These are phyloP conservation scores for Aspergillus haitiensis DNA, from an alignment of 495 filamentous ascomycete species.

Conservation along the genomic window DNA sequence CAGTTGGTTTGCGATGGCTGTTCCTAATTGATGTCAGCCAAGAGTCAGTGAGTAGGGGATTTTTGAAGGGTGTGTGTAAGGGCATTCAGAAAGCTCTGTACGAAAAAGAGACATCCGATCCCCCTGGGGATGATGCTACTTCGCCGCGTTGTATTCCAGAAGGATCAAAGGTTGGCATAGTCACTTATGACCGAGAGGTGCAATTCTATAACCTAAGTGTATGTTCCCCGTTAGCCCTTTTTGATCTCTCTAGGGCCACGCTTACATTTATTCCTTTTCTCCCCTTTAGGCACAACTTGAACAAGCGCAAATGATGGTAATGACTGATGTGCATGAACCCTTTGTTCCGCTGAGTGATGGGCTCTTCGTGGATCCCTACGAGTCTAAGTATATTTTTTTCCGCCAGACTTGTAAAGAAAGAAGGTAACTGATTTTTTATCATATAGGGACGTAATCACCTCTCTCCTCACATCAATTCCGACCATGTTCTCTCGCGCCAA, in stretches of 20 bases:
- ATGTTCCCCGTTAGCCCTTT: constrained; percentile 32
- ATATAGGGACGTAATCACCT: constrained; percentile 71
- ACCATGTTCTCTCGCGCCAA: constrained; percentile 82
- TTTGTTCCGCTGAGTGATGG: constrained; percentile 92
- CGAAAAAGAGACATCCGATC: constrained; percentile 56
- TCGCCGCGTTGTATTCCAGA: constrained; percentile 61
- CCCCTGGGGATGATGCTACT: constrained; percentile 52
- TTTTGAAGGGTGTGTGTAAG: constrained; percentile 86
- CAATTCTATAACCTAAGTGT: constrained; percentile 96
- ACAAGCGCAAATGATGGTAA: constrained; percentile 96
- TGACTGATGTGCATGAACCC: constrained; percentile 96
- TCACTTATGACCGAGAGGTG: constrained; percentile 92
- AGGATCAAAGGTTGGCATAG: constrained; percentile 88
- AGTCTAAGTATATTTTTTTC: constrained; percentile 64
- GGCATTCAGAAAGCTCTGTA: constrained; percentile 86
- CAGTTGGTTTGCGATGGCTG: constrained; percentile 80
- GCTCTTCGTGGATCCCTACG: constrained; percentile 92
- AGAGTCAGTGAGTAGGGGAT: constrained; percentile 84
- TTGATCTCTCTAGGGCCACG: neutral
- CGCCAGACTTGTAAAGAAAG: neutral
- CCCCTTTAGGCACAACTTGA: constrained; percentile 65
- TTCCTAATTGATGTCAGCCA: constrained; percentile 93
- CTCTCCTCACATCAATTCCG: constrained; percentile 77
- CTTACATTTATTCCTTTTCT: constrained; percentile 26
- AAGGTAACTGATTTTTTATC: constrained; percentile 4